Conservation (phyloP, 2,329 filamentous ascomycete genomes). For the Exophiala sp. region DNA sequence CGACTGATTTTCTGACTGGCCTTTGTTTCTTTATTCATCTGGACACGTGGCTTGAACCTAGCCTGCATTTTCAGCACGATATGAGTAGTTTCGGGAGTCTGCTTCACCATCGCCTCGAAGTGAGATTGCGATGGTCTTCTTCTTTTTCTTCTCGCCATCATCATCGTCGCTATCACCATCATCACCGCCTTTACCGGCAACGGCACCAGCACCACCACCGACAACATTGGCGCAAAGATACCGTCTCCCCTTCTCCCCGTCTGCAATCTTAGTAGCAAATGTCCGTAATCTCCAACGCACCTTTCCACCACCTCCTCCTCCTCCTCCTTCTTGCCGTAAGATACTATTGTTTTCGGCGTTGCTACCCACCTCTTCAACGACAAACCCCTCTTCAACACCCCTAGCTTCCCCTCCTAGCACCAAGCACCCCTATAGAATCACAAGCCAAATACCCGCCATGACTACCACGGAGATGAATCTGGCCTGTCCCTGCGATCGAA, state of each 20-base stretch:
- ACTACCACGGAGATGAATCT: constrained; percentile 78
- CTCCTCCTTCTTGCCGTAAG: constrained; percentile 12
- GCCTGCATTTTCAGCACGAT: constrained; percentile 82
- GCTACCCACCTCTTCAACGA: constrained; percentile 12
- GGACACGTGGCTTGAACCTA: constrained; percentile 78
- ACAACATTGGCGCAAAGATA: constrained; percentile 9
- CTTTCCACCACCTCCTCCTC: constrained; percentile 8
- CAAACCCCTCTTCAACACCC: constrained; percentile 32
- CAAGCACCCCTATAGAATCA: constrained; percentile 26
- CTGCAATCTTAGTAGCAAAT: constrained; percentile 8
- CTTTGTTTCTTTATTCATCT: constrained; percentile 74
- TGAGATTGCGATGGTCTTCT: constrained; percentile 23
- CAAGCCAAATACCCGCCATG: constrained; percentile 62
- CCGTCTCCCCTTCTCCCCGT: constrained; percentile 15
- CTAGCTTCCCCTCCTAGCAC: constrained; percentile 27
- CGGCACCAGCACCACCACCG: background rate
- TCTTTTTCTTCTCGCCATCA: background rate
- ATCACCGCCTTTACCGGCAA: background rate
- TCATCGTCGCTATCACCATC: background rate
- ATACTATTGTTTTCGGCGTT: constrained; percentile 10
- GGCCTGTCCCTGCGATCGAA: constrained; percentile 64
- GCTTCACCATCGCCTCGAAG: constrained; percentile 27
- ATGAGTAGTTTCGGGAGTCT: constrained; percentile 5
- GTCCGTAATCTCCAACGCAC: constrained; percentile 10
- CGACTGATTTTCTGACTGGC: constrained; percentile 78